These are phyloP conservation scores for Phytophthora nicotianae DNA, from an alignment of 352 stramenopile genomes.

Conservation along the genomic window DNA sequence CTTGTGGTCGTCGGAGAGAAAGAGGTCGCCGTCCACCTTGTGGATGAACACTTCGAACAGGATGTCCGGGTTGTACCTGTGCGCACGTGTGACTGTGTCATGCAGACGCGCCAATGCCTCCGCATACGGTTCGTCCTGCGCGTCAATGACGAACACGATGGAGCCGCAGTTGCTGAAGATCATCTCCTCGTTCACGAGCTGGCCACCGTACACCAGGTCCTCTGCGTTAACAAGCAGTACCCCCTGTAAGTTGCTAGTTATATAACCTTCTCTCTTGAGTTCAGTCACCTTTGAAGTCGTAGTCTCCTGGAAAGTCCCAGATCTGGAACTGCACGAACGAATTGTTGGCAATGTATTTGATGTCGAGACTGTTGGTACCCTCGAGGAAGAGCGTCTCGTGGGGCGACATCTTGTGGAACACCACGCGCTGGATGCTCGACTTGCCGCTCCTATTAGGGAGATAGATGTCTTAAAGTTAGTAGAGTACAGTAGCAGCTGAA, in stretches of 20 bases:
- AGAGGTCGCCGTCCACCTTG: conserved; percentile 98
- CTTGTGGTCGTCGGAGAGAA: conserved; percentile 98
- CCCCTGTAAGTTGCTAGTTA: neutral
- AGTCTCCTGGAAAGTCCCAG: conserved; percentile 98
- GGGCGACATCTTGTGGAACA: conserved; percentile 99
- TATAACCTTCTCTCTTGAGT: neutral
- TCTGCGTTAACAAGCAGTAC: conserved; percentile 35
- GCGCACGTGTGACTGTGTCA: conserved; percentile 86
- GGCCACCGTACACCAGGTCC: conserved; percentile 86
- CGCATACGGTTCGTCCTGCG: conserved; percentile 93
- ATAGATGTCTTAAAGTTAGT: conserved; percentile 2
- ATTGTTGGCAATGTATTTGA: conserved; percentile 98
- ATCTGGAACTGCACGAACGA: conserved; percentile 98
- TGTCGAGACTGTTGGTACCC: conserved; percentile 88
- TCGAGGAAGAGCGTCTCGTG: conserved; percentile 98
- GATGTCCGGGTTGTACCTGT: conserved; percentile 95
- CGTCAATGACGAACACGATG: conserved; percentile 98
- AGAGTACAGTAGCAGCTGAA: neutral
- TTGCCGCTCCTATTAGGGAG: conserved; percentile 71
- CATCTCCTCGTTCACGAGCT: conserved; percentile 92
- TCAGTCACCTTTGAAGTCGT: conserved; percentile 80
- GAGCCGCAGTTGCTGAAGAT: conserved; percentile 92
- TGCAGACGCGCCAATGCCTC: conserved; percentile 89
- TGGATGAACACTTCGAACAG: conserved; percentile 99
- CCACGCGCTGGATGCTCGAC: conserved; percentile 93